Evolutionary conservation across 345 rosid species (phyloP).

Genomic region (Eucalyptus polyanthemos): DNA sequence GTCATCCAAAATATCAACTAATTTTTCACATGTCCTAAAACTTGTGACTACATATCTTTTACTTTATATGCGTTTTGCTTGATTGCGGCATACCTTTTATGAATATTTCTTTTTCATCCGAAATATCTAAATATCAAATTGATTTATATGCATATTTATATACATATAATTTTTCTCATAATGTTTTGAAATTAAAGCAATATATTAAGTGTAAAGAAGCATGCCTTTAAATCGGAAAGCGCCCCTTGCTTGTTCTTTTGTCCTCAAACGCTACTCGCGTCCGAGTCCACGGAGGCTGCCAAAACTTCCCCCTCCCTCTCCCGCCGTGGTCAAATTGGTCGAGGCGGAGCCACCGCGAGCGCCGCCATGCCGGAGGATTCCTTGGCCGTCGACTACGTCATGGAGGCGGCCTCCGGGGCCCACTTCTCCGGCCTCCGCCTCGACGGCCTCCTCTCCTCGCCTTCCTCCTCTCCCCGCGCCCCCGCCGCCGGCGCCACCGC

Average conservation of each 20-base stretch:
- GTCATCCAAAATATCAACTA: neutral
- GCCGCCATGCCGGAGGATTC: constrained; percentile 41
- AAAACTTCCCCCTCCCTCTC: neutral
- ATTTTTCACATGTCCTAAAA: too few relatives aligned
- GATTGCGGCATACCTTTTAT: too few relatives aligned
- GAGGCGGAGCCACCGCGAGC: neutral
- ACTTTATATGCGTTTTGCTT: neutral
- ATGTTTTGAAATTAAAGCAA: neutral
- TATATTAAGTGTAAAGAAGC: neutral
- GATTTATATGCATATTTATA: too few relatives aligned
- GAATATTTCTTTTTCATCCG: neutral
- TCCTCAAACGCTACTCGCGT: neutral
- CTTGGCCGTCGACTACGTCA: constrained; percentile 58
- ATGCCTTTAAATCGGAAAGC: neutral
- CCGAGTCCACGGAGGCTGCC: neutral
- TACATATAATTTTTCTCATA: neutral
- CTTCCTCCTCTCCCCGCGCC: constrained; percentile 30
- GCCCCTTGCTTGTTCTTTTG: neutral
- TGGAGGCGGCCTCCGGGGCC: constrained; percentile 97
- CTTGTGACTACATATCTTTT: too few relatives aligned
- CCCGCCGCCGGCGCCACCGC: constrained; percentile 14
- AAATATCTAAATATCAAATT: neutral
- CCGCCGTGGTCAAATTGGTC: neutral
- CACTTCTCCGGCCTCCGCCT: constrained; percentile 98
- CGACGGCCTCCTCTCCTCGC: constrained; percentile 57